Evolutionary conservation across 2,329 filamentous ascomycete genomes (phyloP), one percentile per base, ranked within the genome.

Genomic region (Hymenoscyphus scutula): DNA sequence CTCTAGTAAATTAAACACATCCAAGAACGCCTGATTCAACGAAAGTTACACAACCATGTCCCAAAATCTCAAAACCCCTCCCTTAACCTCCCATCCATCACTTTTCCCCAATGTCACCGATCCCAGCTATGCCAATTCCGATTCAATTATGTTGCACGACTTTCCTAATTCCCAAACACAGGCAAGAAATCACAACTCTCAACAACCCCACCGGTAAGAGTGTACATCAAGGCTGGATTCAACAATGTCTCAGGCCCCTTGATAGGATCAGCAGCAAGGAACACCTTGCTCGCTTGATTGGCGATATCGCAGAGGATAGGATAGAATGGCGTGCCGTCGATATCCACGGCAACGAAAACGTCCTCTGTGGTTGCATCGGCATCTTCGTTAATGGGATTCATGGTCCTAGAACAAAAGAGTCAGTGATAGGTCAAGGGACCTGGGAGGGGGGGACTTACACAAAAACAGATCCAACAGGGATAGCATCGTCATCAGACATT

Each of bases 171-270:
- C 32, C 32, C 32, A 29, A 25, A 54, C 27, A 54, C 15, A 8
- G 51, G 51, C 51, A 54, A 29, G 51, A 54, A 54, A 29, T 54
- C 51, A 29, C 51, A 54, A 29, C 51, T 54, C 25, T 54, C 51
- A 17, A 54, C 51, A 7, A 54, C 51, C 10, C 25, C 51, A 54
- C 51, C 51, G 6, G 51, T 54, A 5, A 54, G 27, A 17, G 51
- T 25, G 13, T 54, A 29, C n/a, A 54, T 54, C 51, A 54, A 54
- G 11, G 5, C 51, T 4, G 51, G 51, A 29, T 29, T 29, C 51
- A 54, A 5, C 51, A 54, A 29, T 5, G 51, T 29, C n/a, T 54
- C 25, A 5, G 25, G 15, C 3, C 51, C 51, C 25, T 29, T 54
- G 3, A 54, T 15, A 2, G 25, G 51, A 54, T 54, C 51, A 23